These are phyloP conservation scores for Hypoxylon sp. DNA, from an alignment of 2,329 filamentous ascomycete genomes.

Conservation along the genomic window DNA sequence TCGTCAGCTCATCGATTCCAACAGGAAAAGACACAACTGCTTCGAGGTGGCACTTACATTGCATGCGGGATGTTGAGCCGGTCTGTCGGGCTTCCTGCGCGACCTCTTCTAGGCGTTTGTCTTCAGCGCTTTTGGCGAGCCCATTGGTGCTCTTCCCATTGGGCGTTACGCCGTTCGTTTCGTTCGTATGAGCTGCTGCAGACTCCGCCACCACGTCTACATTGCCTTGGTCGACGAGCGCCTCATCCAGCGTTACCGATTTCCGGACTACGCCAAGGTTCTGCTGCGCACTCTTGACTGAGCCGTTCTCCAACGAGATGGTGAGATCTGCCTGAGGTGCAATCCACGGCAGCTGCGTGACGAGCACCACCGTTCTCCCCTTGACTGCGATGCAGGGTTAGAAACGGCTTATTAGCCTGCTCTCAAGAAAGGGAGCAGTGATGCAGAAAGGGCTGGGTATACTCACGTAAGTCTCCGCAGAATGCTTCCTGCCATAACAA, in stretches of 20 bases:
- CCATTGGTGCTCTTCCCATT: conserved; percentile 35
- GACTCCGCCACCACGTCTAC: conserved; percentile 44
- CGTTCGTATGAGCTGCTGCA: conserved; percentile 26
- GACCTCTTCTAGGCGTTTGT: conserved; percentile 52
- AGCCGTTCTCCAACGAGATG: conserved; percentile 56
- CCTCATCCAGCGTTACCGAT: conserved; percentile 53
- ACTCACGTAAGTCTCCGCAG: conserved; percentile 56
- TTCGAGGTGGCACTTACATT: conserved; percentile 47
- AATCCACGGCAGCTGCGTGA: conserved; percentile 64
- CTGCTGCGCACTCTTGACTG: conserved; percentile 50
- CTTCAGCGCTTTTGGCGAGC: conserved; percentile 46
- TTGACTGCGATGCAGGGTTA: conserved; percentile 44
- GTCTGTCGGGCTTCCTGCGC: conserved; percentile 59
- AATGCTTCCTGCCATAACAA: conserved; percentile 66
- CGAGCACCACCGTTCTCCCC: conserved; percentile 63
- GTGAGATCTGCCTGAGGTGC: conserved; percentile 58
- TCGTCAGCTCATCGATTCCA: conserved; percentile 26
- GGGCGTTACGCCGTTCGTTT: conserved; percentile 21
- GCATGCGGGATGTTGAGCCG: conserved; percentile 54
- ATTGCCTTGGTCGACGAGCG: conserved; percentile 47
- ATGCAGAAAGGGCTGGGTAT: neutral
- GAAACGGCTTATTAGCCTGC: neutral
- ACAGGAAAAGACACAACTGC: neutral
- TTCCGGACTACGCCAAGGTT: conserved; percentile 56
- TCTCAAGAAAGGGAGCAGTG: neutral